Base-by-base conservation (phyloP, 73 alveolate species). In the Breviolum minutum region DNA sequence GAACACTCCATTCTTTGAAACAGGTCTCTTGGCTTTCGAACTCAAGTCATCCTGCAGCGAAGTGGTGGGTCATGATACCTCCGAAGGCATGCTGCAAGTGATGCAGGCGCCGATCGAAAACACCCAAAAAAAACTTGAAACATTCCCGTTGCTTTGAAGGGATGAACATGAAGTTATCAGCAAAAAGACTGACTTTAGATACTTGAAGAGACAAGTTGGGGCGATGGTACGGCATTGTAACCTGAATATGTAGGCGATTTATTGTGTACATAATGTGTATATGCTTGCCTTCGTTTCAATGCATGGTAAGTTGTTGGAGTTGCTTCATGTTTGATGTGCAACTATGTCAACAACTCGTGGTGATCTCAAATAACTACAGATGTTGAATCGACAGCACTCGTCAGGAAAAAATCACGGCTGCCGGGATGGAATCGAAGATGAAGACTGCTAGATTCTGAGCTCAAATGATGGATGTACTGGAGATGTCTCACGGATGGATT, bases 11-110 rank as follows among this genome's bases (percentile, higher is more conserved):
- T 2, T 40, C 54, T 3, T 40, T 40, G 54, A 40, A 40, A 48
- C 40, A 92, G 98, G 98, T 7, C 83, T 92, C 62, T 22, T 92
- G 81, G 86, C 98, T 68, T 92, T 92, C 66, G 91, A 92, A 69
- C 81, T 92, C 61, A 76, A 76, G 62, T 20, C 30, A 30, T n/a
- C 27, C 77, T 92, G 98, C 82, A 73, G 91, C 26, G 26, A 54
- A 26, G 81, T 92, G 64, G 74, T 81, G 81, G 98, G 98, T 12
- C 30, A 74, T n/a, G 98, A 92, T 26, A 29, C 89, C 24, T 92
- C 98, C 22, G 62, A 63, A 17, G 98, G 98, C 54, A 92, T 92
- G 98, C 68, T 76, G 82, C 63, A 76, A 81, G 98, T 92, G 61
- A 92, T 92, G 98, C 69, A 92, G 98, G 98, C 26, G 66, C 29